Conservation (phyloP, 768 basidiomycete species). For the Pleurotus sapidus region DNA sequence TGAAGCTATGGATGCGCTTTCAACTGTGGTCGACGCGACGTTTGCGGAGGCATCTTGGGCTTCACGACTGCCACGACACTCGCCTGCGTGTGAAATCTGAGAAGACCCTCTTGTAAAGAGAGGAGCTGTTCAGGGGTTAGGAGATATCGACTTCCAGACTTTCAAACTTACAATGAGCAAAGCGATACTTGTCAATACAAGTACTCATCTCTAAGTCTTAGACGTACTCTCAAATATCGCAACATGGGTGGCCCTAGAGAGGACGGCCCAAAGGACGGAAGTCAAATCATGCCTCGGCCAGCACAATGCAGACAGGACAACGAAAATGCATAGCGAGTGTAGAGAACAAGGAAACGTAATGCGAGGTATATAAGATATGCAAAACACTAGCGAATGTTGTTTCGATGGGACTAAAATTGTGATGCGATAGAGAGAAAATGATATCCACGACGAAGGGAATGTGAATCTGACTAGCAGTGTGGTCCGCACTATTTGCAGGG, state of each 20-base stretch:
- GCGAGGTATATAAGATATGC: neutral
- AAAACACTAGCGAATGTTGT: neutral
- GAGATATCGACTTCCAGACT: no score
- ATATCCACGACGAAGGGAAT: neutral
- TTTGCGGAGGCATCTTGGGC: neutral
- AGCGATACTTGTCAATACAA: no score
- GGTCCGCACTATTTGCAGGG: neutral
- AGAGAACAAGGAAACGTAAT: neutral
- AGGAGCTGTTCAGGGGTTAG: no score
- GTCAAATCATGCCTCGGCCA: no score
- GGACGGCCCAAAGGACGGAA: no score
- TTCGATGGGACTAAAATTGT: neutral
- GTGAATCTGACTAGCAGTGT: neutral
- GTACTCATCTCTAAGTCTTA: no score
- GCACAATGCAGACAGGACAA: neutral
- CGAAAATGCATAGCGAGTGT: neutral
- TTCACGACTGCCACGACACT: conserved; percentile 1
- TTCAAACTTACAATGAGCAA: no score
- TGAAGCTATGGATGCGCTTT: neutral
- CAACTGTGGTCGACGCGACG: neutral
- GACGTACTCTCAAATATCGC: no score
- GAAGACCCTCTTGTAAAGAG: no score
- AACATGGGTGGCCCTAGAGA: no score
- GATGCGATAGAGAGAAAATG: neutral
- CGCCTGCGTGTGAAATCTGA: no score